Conservation (phyloP, 2,329 filamentous ascomycete genomes). For the Colletotrichum sp. region DNA sequence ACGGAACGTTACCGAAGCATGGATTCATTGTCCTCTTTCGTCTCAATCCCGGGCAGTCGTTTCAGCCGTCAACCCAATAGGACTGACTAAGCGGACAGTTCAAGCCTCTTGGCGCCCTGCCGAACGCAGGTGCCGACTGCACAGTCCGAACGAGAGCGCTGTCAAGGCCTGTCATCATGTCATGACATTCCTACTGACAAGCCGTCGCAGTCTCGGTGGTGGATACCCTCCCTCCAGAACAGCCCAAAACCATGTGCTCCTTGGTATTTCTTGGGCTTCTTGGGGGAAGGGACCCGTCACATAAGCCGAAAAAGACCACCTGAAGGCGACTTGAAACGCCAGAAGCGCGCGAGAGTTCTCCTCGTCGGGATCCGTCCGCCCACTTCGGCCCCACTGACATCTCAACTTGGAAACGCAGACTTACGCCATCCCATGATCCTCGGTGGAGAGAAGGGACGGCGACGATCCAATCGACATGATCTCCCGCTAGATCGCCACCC, state of each 20-base stretch:
- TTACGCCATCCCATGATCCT: slow-evolving; percentile 13
- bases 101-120: neutral
- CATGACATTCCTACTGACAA: neutral
- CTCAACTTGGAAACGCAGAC: slow-evolving; percentile 13
- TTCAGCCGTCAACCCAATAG: neutral
- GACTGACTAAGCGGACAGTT: slow-evolving; percentile 3
- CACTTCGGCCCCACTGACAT: slow-evolving; percentile 7
- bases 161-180: neutral
- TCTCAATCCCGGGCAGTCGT: neutral
- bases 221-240: neutral
- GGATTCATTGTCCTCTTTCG: neutral
- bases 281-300: neutral
- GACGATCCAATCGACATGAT: slow-evolving; percentile 20
- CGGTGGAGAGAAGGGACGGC: slow-evolving; percentile 1
- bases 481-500: slow-evolving; percentile 12
- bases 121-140: slow-evolving; percentile 5
- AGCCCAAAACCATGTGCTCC: neutral
- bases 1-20: slow-evolving; percentile 9
- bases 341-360: neutral
- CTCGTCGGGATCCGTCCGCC: slow-evolving; percentile 5
- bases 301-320: neutral
- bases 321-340: slow-evolving; percentile 16
- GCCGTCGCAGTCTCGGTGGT: neutral
- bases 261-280: neutral
- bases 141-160: neutral